Base-by-base conservation (phyloP, 257 asterid genomes). In the Henckelia pumila region DNA sequence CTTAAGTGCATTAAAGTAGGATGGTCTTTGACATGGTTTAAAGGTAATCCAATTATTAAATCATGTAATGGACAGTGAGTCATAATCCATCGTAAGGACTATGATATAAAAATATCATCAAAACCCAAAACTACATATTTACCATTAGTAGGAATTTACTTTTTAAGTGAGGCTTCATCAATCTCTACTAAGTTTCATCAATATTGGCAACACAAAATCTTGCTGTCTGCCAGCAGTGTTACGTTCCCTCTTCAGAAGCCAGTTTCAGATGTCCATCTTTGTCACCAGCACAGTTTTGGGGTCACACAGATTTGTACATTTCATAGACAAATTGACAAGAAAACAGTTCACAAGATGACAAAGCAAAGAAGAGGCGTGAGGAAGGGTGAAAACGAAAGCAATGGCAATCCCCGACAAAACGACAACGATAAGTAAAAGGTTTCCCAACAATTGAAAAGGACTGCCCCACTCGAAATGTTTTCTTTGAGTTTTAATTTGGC, bases 311-410 rank as follows among this genome's bases (percentile, higher is more conserved):
- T 64, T 59, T 63, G 55, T 63, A 40, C 64, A 71, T 20, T 47
- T 63, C 10, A 70, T 62, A 56, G 29, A 16, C 49, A 26, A 35
- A 56, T 66, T 53, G 61, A 66, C 56, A 61, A 66, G 64, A 40
- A 72, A 66, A 68, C 60, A 52, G 35, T n/a, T 29, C 76, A 74
- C 60, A 76, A 78, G 81, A 77, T 71, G 89, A 78, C 85, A 82
- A 81, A 76, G 33, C 30, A 63, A 73, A 70, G 64, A 66, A 61
- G 35, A 70, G 83, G 88, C 89, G 84, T 90, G 94, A 79, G 40
- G 76, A 76, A 78, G 76, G 72, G 76, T 79, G 91, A 83, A 82
- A 84, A 79, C 61, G 85, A 84, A 81, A 83, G 95, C 77, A 62
- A 63, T 32, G 66, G 55, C 69, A 67, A 70, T 76, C 30, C 69